Evolutionary conservation across 2,329 filamentous ascomycete species (phyloP).

Genomic region (Cladosporium oxysporum): DNA sequence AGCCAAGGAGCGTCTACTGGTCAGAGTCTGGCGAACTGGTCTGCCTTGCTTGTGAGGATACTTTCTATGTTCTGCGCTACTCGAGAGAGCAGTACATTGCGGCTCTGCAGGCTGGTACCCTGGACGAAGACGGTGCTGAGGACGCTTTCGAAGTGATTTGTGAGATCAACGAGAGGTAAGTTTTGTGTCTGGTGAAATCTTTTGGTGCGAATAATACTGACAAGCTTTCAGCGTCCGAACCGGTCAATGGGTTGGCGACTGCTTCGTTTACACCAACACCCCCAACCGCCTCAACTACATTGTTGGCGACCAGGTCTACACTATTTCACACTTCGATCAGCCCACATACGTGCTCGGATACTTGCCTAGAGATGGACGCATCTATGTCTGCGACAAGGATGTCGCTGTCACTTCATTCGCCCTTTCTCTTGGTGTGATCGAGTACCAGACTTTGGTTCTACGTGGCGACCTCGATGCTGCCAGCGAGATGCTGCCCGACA

Average conservation of each 20-base stretch:
- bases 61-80: slow-evolving; percentile 90
- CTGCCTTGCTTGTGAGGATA: slow-evolving; percentile 88
- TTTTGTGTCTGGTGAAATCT: neutral
- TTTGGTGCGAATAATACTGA: neutral
- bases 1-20: slow-evolving; percentile 81
- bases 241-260: slow-evolving; percentile 97
- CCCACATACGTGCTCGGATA: slow-evolving; percentile 95
- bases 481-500: slow-evolving; percentile 77
- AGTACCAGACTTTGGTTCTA: slow-evolving; percentile 95
- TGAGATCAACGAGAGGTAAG: slow-evolving; percentile 84
- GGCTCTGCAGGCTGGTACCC: slow-evolving; percentile 76
- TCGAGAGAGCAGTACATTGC: slow-evolving; percentile 86
- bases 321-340: slow-evolving; percentile 93
- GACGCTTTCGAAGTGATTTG: slow-evolving; percentile 94
- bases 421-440: slow-evolving; percentile 87
- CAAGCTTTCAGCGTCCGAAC: slow-evolving; percentile 69
- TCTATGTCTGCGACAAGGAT: slow-evolving; percentile 96
- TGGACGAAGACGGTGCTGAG: slow-evolving; percentile 91
- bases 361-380: slow-evolving; percentile 88
- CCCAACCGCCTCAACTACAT: slow-evolving; percentile 92
- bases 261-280: slow-evolving; percentile 97
- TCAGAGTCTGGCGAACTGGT: slow-evolving; percentile 95
- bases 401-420: slow-evolving; percentile 87
- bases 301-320: slow-evolving; percentile 96
- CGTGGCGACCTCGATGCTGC: slow-evolving; percentile 92